Percentiles rank a stretch among this genome's conserved stretches.
phyloP scores from a whole-genome alignment of 2,329 filamentous ascomycete genomes.

The Neonectria coccinea region DNA sequence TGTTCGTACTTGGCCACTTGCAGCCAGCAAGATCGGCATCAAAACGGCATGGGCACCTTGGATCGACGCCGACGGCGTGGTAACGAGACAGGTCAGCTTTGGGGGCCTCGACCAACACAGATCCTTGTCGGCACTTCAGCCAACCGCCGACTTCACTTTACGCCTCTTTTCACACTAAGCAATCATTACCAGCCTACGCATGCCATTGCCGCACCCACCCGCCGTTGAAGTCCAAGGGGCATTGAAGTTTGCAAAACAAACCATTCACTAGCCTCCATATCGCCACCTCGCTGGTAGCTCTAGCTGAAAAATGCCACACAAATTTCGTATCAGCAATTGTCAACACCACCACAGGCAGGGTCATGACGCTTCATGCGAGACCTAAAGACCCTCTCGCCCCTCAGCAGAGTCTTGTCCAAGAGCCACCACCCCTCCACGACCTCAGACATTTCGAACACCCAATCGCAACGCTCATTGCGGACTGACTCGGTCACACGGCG shows the following conservation, averaged over 20 bases:
- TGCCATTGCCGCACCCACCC: constrained; percentile 10
- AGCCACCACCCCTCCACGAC: constrained; percentile 10
- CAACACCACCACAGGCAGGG: neutral
- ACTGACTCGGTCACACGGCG: constrained; percentile 33
- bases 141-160: neutral
- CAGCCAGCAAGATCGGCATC: constrained; percentile 18
- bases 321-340: neutral
- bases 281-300: neutral
- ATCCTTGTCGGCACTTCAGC: constrained; percentile 18
- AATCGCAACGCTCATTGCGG: constrained; percentile 26
- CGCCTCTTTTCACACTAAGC: neutral
- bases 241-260: neutral
- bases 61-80: constrained; percentile 32
- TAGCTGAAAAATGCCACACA: neutral
- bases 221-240: neutral
- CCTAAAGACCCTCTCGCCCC: constrained; percentile 2
- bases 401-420: neutral
- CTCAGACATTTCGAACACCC: constrained; percentile 8
- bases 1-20: constrained; percentile 6
- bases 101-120: constrained; percentile 5
- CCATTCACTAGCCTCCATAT: neutral
- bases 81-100: constrained; percentile 29
- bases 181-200: constrained; percentile 12
- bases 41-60: constrained; percentile 5
- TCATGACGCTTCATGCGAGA: constrained; percentile 3